phyloP scores from a whole-genome alignment of 1,139 yeast genomes.

The Saccharomycopsis hybrid region DNA sequence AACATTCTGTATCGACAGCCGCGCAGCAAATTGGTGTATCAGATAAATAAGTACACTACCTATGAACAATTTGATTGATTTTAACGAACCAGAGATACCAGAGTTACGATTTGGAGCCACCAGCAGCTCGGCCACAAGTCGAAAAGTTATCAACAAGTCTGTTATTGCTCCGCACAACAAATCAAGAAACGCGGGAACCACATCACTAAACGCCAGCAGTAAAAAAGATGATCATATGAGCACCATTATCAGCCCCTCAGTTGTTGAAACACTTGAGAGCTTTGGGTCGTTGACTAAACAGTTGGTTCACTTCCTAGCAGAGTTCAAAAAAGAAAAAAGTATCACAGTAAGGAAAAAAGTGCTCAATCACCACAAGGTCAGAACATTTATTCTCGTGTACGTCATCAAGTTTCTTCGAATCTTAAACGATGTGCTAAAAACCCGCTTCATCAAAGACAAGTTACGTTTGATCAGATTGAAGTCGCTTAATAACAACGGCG shows the following conservation, averaged over 20 bases:
- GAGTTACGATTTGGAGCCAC: slow-evolving; percentile 30
- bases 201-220: too few species aligned
- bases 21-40: too few species aligned
- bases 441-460: slow-evolving; percentile 3
- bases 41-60: too few species aligned
- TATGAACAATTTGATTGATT: slow-evolving; percentile 26
- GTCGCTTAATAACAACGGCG: background rate
- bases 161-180: too few species aligned
- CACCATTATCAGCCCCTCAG: slow-evolving; percentile 1
- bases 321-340: slow-evolving; percentile 3
- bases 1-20: too few species aligned
- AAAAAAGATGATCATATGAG: too few species aligned
- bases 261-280: background rate
- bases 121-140: slow-evolving; percentile 32
- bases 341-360: slow-evolving; percentile 7
- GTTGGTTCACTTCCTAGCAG: slow-evolving; percentile 2
- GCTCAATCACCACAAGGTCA: slow-evolving; percentile 13
- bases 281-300: background rate
- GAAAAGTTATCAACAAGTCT: slow-evolving; percentile 14
- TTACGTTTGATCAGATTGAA: slow-evolving; percentile 1
- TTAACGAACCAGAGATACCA: slow-evolving; percentile 24
- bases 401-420: slow-evolving; percentile 10
- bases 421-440: background rate
- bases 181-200: too few species aligned
- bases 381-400: slow-evolving; percentile 10